Evolutionary conservation across 345 rosid species (phyloP).

Genomic region (Ricinus communis): DNA sequence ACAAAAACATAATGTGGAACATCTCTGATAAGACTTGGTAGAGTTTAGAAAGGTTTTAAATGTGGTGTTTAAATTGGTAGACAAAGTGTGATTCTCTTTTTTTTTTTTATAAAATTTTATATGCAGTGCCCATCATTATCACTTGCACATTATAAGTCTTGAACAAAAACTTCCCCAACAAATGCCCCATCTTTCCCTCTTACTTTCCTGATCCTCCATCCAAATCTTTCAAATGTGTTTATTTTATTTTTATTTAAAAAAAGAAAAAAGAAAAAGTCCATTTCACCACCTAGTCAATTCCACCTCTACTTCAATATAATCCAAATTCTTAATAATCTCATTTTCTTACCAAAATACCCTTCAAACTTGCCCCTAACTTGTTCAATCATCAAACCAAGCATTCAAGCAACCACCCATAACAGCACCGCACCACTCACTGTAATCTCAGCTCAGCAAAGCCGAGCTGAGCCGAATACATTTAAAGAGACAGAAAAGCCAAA

Average conservation of each 20-base stretch:
- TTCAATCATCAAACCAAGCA: slow-evolving; percentile 13
- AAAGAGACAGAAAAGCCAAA: background rate
- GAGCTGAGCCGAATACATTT: slow-evolving; percentile 17
- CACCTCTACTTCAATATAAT: background rate
- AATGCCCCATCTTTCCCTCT: slow-evolving; percentile 1
- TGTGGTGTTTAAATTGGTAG: background rate
- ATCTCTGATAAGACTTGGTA: background rate
- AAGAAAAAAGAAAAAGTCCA: background rate
- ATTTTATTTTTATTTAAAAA: too few species aligned
- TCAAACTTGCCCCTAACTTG: background rate
- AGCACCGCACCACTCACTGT: background rate
- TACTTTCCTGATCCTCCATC: background rate
- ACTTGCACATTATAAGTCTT: background rate
- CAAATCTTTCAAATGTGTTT: background rate
- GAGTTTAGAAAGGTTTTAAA: background rate
- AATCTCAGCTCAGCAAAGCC: slow-evolving; percentile 14
- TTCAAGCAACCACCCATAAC: too few species aligned
- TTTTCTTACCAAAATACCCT: background rate
- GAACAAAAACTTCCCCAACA: background rate
- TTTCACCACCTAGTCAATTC: background rate
- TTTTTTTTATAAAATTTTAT: background rate
- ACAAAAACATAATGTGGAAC: background rate
- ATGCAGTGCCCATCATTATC: background rate
- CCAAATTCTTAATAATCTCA: background rate
- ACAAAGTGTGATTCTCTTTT: background rate